Conservation (phyloP, 1,284 basidiomycete genomes). For the Taiwanofungus camphoratus region DNA sequence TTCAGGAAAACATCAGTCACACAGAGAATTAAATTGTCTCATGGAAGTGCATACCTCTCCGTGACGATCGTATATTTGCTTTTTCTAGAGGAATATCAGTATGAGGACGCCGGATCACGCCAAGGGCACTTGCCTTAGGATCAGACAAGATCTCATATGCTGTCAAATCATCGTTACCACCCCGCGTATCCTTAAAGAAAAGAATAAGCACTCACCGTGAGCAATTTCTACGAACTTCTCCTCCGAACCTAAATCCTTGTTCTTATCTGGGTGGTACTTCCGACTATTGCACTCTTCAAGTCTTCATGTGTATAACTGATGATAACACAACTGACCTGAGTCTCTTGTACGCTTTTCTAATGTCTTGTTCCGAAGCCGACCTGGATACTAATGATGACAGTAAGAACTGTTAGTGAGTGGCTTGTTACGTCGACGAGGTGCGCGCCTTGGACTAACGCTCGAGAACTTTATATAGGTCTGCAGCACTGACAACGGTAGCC, state of each 20-base stretch:
- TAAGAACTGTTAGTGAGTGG: slow-evolving; percentile 24
- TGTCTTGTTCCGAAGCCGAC: slow-evolving; percentile 80
- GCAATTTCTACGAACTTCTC: slow-evolving; percentile 87
- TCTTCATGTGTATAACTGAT: neutral
- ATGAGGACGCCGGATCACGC: neutral
- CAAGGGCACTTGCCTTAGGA: slow-evolving; percentile 45
- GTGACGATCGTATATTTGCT: slow-evolving; percentile 86
- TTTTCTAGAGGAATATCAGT: slow-evolving; percentile 51
- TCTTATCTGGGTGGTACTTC: slow-evolving; percentile 85
- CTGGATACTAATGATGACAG: slow-evolving; percentile 51
- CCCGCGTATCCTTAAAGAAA: neutral
- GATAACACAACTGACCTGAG: slow-evolving; percentile 61
- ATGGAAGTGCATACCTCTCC: slow-evolving; percentile 67
- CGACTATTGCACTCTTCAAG: slow-evolving; percentile 7
- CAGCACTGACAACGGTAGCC: slow-evolving; percentile 44
- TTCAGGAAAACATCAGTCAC: neutral
- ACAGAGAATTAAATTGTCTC: no score
- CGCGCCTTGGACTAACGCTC: slow-evolving; percentile 55
- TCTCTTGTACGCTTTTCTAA: slow-evolving; percentile 88
- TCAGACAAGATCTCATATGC: slow-evolving; percentile 94
- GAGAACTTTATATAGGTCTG: slow-evolving; percentile 71
- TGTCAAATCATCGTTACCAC: slow-evolving; percentile 26
- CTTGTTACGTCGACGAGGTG: slow-evolving; percentile 19
- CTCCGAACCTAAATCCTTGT: slow-evolving; percentile 77
- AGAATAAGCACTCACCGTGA: slow-evolving; percentile 50